Base-by-base conservation (phyloP, 352 stramenopile species). In the Pythium rhizo-oryzae region DNA sequence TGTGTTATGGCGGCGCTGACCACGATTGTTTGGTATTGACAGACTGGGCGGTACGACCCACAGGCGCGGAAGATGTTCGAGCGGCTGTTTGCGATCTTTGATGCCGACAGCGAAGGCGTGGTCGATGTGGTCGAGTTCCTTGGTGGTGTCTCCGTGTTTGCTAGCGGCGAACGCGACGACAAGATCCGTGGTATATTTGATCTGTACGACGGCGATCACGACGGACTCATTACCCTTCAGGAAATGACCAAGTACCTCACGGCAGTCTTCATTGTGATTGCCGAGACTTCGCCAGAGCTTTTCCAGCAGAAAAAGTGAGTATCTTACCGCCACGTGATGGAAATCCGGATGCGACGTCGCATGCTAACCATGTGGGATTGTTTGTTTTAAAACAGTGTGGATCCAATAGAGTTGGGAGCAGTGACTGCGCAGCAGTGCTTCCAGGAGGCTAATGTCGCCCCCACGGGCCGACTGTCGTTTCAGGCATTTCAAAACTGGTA, bases 231-330 rank as follows among this genome's bases (percentile, higher is more conserved):
- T 62, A 84, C 82, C 30, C 79, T 86, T 41, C 73, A 83, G 62
- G 89, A 97, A 67, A 96, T 97, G 89, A 86, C 78, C 13, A 94
- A 88, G 57, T 97, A 97, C 70, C 76, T 97, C 52, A 91, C 87
- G 19, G 82, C 83, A 3, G 84, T 96, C 7, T 96, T 94, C 57
- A 70, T 85, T n/a, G 85, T 96, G 13, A 90, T 97, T 43, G 79
- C 78, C 33, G 76, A 87, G 46, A 81, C 81, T 15, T 84, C 82
- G 2, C 84, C 86, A 0, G 78, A 91, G 60, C 78, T 92, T 4
- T 94, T 94, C 59, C 70, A 87, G 39, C 73, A 87, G 37, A 87
- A 93, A 58, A 78, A 80, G 84, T 93, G 54, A 25, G 82, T 71
- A 25, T 37, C 1, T 9, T 49, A 25, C 16, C 3, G n/a, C n/a